Conservation (phyloP, 2,329 filamentous ascomycete genomes). For the Penicillium frequentans region DNA sequence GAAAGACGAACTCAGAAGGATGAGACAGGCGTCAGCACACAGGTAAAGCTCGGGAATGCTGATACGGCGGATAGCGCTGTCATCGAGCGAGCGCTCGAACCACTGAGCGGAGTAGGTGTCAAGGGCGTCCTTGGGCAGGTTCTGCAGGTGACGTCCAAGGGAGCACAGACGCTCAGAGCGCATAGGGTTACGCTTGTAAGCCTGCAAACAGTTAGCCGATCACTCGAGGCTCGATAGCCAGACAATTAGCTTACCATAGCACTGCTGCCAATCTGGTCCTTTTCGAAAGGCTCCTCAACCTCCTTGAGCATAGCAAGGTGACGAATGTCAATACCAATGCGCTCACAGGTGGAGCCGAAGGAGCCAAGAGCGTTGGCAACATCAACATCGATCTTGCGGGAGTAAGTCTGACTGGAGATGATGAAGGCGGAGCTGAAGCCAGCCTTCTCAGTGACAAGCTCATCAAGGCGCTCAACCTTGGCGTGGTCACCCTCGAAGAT, state of each 20-base stretch:
- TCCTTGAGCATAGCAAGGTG: slow-evolving; percentile 77
- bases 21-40: slow-evolving; percentile 60
- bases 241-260: slow-evolving; percentile 49
- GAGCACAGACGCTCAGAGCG: slow-evolving; percentile 61
- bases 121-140: slow-evolving; percentile 56
- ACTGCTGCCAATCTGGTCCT: slow-evolving; percentile 70
- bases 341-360: slow-evolving; percentile 75
- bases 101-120: slow-evolving; percentile 72
- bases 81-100: slow-evolving; percentile 77
- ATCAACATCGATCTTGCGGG: slow-evolving; percentile 77
- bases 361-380: slow-evolving; percentile 79
- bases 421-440: slow-evolving; percentile 62
- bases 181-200: slow-evolving; percentile 64
- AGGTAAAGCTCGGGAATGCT: slow-evolving; percentile 67
- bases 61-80: slow-evolving; percentile 64
- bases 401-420: slow-evolving; percentile 72
- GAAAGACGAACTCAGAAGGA: slow-evolving; percentile 33
- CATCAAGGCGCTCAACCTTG: slow-evolving; percentile 63
- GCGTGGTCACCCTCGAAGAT: slow-evolving; percentile 63
- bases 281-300: slow-evolving; percentile 80
- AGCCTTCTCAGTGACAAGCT: slow-evolving; percentile 65
- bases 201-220: slow-evolving; percentile 47
- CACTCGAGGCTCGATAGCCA: background rate
- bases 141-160: slow-evolving; percentile 57
- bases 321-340: slow-evolving; percentile 72